Evolutionary conservation across 345 rosid genomes (phyloP), one percentile per base, ranked within the genome.

Genomic region (Cardamine chenopodiifolia): DNA sequence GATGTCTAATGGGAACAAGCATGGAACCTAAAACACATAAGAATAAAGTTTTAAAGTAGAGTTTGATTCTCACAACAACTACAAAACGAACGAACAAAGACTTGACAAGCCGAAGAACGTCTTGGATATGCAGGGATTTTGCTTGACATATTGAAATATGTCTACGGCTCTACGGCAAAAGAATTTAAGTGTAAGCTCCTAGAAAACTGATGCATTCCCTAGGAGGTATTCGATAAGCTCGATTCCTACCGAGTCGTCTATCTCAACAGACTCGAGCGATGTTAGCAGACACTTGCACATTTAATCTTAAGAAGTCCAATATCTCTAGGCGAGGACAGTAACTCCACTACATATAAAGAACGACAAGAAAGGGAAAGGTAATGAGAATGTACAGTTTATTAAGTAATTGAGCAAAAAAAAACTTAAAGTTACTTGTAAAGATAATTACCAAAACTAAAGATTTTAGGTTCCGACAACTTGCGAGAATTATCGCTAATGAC

Each of bases 221-320:
- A 65, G 5, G 13, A 65, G 1, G 56, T 65, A 65, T 28, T 48
- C 4, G 42, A 48, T 28, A 29, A 65, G 29, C 12, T 62, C 11
- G 7, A 35, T 8, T 12, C 6, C 48, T 6, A 61, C 4, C 20
- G 29, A 12, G 6, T 1, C 0, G 9, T 0, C 8, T 25, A 20
- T 49, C 3, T 23, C 20, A 40, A 63, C 54, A 64, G 7, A 2
- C 68, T 45, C 7, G n/a, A 64, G 40, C 54, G 68, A 64, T 45
- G 40, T 64, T 10, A 45, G 40, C 7, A 64, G 10, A 45, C 40
- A 42, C 35, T 23, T 23, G 67, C 53, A 8, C 1, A 62, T 1
- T 1, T 44, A 37, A 44, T 34, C 37, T 34, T 8, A 8, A 34
- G 11, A 34, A 8, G 37, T 34, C 37, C 37, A 34, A 34, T 2